phyloP scores from a whole-genome alignment of 1,284 basidiomycete genomes.

The Gymnopus androsaceus region DNA sequence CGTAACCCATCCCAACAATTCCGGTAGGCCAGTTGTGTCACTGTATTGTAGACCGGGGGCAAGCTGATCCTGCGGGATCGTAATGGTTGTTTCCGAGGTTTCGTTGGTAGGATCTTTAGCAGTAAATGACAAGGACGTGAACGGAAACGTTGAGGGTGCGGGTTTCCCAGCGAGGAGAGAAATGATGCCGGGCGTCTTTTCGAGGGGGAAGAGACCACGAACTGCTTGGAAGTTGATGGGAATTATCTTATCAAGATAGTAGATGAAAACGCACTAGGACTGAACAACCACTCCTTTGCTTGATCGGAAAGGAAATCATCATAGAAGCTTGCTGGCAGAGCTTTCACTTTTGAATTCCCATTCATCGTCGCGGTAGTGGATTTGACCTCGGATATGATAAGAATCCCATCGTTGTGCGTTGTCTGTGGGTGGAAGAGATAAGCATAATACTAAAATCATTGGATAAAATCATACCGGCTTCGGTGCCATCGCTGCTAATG shows the following conservation, averaged over 20 bases:
- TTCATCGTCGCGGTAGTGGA: neutral
- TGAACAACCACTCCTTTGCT: slow-evolving; percentile 61
- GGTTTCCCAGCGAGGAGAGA: slow-evolving; percentile 89
- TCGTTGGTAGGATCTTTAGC: slow-evolving; percentile 44
- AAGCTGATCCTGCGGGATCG: slow-evolving; percentile 49
- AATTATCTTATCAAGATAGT: neutral
- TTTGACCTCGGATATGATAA: neutral
- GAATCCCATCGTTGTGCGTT: slow-evolving; percentile 2
- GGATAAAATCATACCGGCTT: no score
- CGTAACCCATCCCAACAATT: slow-evolving; percentile 66
- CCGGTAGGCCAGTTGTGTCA: slow-evolving; percentile 69
- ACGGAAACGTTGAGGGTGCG: slow-evolving; percentile 88
- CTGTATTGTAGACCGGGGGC: slow-evolving; percentile 76
- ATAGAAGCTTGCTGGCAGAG: slow-evolving; percentile 55
- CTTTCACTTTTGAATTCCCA: slow-evolving; percentile 28
- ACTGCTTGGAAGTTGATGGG: slow-evolving; percentile 35
- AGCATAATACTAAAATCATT: neutral
- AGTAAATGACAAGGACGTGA: slow-evolving; percentile 72
- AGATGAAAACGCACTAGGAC: slow-evolving; percentile 54
- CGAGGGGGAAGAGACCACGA: slow-evolving; percentile 71
- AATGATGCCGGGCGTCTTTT: slow-evolving; percentile 77
- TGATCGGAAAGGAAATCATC: slow-evolving; percentile 53
- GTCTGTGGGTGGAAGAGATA: neutral
- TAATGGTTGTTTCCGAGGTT: slow-evolving; percentile 51
- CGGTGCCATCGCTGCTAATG: no score